Evolutionary conservation across 495 filamentous ascomycete species (phyloP), one percentile per base, ranked within the genome.

Genomic region (Immersiella caudata): DNA sequence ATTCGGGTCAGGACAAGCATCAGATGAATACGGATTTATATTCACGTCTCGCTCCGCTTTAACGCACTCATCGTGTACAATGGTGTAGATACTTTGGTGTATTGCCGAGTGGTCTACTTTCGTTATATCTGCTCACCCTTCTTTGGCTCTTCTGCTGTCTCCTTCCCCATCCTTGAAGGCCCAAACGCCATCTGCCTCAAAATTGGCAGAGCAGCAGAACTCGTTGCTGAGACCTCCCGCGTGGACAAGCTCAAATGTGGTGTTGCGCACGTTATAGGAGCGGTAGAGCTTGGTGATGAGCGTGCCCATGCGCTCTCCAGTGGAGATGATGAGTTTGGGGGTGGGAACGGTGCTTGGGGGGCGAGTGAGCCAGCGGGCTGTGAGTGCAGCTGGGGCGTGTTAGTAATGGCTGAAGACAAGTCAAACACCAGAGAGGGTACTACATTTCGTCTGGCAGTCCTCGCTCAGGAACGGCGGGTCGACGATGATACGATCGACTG

Each of bases 401-500:
- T 12, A 1, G 21, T 36, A 20, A 51, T 14, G n/a, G 16, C 18
- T 46, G 12, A 7, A 27, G 14, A 33, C 36, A 46, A 50, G 54
- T 24, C 51, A 21, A 9, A 36, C n/a, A n/a, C n/a, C n/a, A 60
- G 54, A 29, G 35, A 64, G 21, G 60, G 22, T 5, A 72, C 75
- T 73, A 90, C 89, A 79, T 81, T 93, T 93, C 0, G 90, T 91
- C 69, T 94, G 91, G 74, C 91, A 94, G 67, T 94, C 90, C 68
- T 90, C 84, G 70, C 85, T 90, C 8, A 94, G 78, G 67, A 94
- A 94, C 1, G 91, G 91, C 0, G 91, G 91, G 75, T 94, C 91
- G 67, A 84, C 84, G 65, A 93, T 87, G 64, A 94, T 83, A 54
- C 87, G 80, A 75, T 92, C 86, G 46, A 86, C 86, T 33, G 73